Conservation (phyloP, 805 yeast genomes). For the Yarrowia divulgata region DNA sequence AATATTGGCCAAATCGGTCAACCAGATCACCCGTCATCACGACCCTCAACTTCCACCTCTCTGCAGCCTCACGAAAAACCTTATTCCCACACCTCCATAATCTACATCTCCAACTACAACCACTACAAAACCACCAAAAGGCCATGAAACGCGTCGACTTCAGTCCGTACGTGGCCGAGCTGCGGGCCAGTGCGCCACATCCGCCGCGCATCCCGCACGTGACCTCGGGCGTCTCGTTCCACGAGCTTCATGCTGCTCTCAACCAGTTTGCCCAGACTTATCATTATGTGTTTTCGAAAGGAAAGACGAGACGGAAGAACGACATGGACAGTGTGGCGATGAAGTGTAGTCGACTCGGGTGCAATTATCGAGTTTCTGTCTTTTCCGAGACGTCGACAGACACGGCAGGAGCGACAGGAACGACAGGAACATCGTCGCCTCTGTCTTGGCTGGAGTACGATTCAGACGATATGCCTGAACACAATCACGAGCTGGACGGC, state of each 20-base stretch:
- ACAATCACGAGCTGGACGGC: constrained; percentile 11
- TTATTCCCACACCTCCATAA: too few relatives aligned
- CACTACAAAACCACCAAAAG: too few relatives aligned
- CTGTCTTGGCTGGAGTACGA: constrained; percentile 24
- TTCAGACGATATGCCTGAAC: neutral
- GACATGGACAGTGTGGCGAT: constrained; percentile 7
- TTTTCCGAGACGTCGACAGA: neutral
- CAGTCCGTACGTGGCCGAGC: constrained; percentile 16
- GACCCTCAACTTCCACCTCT: too few relatives aligned
- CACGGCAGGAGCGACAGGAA: too few relatives aligned
- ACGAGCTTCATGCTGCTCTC: neutral
- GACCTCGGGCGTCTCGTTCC: neutral
- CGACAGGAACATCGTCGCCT: neutral
- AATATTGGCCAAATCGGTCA: too few relatives aligned
- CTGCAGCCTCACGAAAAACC: too few relatives aligned
- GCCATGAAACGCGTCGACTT: constrained; percentile 21
- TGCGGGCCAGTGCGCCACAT: constrained; percentile 7
- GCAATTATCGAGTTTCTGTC: neutral
- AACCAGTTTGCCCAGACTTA: constrained; percentile 4
- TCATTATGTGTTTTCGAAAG: neutral
- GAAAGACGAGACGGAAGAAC: neutral
- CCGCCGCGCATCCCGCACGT: constrained; percentile 9
- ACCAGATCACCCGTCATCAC: too few relatives aligned
- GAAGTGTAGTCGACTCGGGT: neutral
- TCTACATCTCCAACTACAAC: too few relatives aligned